These are phyloP conservation scores for Eimeria tenella DNA, from an alignment of 169 alveolate species.

Conservation along the genomic window DNA sequence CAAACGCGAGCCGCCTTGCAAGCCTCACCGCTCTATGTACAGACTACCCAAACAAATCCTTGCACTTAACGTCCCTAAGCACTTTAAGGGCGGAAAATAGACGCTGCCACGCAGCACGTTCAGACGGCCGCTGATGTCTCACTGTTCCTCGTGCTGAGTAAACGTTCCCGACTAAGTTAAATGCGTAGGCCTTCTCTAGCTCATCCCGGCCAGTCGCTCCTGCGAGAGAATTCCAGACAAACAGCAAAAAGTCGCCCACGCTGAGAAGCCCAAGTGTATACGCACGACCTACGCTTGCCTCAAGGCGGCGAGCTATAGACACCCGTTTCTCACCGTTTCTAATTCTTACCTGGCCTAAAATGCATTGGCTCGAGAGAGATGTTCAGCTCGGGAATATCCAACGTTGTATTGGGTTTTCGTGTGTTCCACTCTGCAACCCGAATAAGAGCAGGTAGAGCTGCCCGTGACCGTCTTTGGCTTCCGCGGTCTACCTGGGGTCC, in stretches of 20 bases:
- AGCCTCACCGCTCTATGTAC: neutral
- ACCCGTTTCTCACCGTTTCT: neutral
- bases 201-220: slow-evolving; percentile 63
- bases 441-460: slow-evolving; percentile 35
- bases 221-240: neutral
- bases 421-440: slow-evolving; percentile 59
- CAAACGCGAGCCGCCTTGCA: neutral
- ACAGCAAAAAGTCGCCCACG: neutral
- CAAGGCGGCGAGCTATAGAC: neutral
- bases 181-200: slow-evolving; percentile 41
- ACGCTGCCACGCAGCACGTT: slow-evolving; percentile 68
- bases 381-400: slow-evolving; percentile 16
- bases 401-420: neutral
- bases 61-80: slow-evolving; percentile 12
- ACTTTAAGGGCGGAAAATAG: neutral
- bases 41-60: neutral
- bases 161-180: neutral
- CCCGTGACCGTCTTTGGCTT: neutral
- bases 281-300: neutral
- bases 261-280: neutral
- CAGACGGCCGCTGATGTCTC: slow-evolving; percentile 66
- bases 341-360: slow-evolving; percentile 41
- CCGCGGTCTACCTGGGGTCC: slow-evolving; percentile 20
- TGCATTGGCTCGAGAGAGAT: slow-evolving; percentile 29
- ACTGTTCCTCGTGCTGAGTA: slow-evolving; percentile 39